phyloP scores from a whole-genome alignment of 495 filamentous ascomycete species.

The Patellaria atrata region DNA sequence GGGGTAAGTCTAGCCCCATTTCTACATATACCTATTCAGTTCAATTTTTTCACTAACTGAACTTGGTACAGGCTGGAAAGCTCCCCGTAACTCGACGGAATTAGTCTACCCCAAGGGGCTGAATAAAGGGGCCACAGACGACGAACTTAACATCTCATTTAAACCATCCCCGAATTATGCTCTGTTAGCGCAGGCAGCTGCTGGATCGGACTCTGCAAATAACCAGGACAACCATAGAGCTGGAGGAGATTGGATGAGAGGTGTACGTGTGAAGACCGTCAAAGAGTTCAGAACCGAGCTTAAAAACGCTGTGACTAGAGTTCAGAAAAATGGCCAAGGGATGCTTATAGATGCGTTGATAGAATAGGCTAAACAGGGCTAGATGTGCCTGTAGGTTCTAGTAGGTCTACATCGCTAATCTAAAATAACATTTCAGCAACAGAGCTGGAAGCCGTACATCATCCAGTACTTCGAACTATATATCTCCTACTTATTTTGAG shows the following conservation, averaged over 20 bases:
- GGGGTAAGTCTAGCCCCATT: constrained; percentile 24
- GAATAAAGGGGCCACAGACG: constrained; percentile 57
- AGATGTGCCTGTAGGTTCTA: too few relatives aligned
- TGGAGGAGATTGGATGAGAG: constrained; percentile 1
- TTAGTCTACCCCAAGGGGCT: constrained; percentile 76
- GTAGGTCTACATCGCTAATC: too few relatives aligned
- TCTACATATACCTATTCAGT: not conserved
- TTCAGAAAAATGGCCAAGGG: too few relatives aligned
- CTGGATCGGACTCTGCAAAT: constrained; percentile 37
- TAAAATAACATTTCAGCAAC: too few relatives aligned
- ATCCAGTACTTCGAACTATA: too few relatives aligned
- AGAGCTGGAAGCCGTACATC: too few relatives aligned
- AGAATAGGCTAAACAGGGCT: too few relatives aligned
- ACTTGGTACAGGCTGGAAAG: constrained; percentile 58
- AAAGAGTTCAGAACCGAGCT: constrained; percentile 1
- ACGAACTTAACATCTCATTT: constrained; percentile 76
- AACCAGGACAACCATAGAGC: not conserved
- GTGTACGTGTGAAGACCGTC: not conserved
- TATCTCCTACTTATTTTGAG: too few relatives aligned
- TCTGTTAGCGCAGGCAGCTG: constrained; percentile 74
- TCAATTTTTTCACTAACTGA: constrained; percentile 2
- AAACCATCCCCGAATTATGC: constrained; percentile 67
- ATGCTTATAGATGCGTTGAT: too few relatives aligned
- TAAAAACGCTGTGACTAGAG: too few relatives aligned
- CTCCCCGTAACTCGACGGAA: constrained; percentile 57